Evolutionary conservation across 345 rosid species (phyloP).

Genomic region (Euphorbia pulcherrima): DNA sequence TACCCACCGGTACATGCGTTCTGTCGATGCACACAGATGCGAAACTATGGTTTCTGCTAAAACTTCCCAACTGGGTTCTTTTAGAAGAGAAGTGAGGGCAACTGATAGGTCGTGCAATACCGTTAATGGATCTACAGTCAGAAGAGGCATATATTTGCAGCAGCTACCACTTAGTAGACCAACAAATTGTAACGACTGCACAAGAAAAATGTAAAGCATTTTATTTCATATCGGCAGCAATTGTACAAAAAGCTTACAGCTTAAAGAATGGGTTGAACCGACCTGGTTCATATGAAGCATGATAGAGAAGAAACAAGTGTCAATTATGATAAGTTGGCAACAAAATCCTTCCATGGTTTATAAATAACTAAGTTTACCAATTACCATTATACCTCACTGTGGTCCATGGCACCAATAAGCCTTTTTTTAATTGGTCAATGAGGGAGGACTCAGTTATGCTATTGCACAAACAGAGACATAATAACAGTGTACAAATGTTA

Average conservation of each 20-base stretch:
- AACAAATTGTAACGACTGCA: constrained; percentile 60
- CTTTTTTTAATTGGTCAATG: not conserved
- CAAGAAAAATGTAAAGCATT: constrained; percentile 5
- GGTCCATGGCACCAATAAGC: not conserved
- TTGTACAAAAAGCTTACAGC: not conserved
- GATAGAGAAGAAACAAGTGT: not conserved
- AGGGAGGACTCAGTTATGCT: too few species aligned
- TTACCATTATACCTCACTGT: not conserved
- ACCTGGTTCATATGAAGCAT: not conserved
- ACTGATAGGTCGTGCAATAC: constrained; percentile 68
- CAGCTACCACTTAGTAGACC: constrained; percentile 78
- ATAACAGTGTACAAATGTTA: not conserved
- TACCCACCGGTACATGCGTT: constrained; percentile 56
- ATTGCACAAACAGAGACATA: not conserved
- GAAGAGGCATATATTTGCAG: constrained; percentile 83
- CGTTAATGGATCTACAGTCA: constrained; percentile 49
- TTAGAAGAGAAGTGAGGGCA: constrained; percentile 57
- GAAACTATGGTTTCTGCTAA: constrained; percentile 47
- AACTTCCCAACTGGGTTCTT: constrained; percentile 53
- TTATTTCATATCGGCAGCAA: not conserved
- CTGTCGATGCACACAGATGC: constrained; percentile 53
- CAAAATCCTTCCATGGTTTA: not conserved
- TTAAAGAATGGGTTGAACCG: not conserved
- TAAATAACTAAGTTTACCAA: not conserved
- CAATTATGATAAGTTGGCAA: not conserved